phyloP scores from a whole-genome alignment of 2,329 filamentous ascomycete genomes.

The Tolypocladium ovalisporum region DNA sequence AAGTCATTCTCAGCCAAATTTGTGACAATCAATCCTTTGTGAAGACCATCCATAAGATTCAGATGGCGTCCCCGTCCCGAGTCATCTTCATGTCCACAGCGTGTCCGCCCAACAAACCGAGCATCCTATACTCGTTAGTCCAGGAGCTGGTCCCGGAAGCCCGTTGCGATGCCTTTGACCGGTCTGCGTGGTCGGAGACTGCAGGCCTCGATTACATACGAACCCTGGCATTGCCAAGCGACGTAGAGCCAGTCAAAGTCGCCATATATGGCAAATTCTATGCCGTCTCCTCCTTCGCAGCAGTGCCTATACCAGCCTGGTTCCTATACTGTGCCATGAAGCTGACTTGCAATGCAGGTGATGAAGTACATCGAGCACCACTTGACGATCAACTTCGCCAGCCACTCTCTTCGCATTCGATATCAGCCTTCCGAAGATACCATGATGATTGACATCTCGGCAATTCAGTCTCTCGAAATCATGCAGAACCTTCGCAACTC shows the following conservation, averaged over 20 bases:
- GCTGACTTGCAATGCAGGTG: conserved; percentile 38
- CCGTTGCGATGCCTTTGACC: conserved; percentile 45
- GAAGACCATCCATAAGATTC: conserved; percentile 76
- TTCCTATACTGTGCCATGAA: too few species aligned
- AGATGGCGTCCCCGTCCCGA: conserved; percentile 66
- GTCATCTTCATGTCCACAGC: conserved; percentile 68
- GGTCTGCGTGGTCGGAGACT: conserved; percentile 74
- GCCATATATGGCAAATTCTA: conserved; percentile 77
- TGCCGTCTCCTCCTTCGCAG: conserved; percentile 73
- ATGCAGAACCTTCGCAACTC: conserved; percentile 74
- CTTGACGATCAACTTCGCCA: conserved; percentile 45
- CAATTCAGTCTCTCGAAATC: conserved; percentile 77
- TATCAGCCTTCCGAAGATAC: conserved; percentile 84
- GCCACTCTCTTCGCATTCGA: conserved; percentile 49
- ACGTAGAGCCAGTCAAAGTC: conserved; percentile 71
- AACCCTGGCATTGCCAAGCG: conserved; percentile 66
- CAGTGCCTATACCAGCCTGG: conserved; percentile 44
- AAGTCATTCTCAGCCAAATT: conserved; percentile 80
- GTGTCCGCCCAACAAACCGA: conserved; percentile 53
- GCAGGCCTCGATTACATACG: conserved; percentile 69
- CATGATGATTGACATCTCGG: conserved; percentile 92
- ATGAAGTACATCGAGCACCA: conserved; percentile 71
- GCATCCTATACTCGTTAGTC: conserved; percentile 64
- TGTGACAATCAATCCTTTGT: conserved; percentile 89
- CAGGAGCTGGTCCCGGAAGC: conserved; percentile 40